phyloP scores from a whole-genome alignment of 31 red algal species.

The Endocladia muricata region DNA sequence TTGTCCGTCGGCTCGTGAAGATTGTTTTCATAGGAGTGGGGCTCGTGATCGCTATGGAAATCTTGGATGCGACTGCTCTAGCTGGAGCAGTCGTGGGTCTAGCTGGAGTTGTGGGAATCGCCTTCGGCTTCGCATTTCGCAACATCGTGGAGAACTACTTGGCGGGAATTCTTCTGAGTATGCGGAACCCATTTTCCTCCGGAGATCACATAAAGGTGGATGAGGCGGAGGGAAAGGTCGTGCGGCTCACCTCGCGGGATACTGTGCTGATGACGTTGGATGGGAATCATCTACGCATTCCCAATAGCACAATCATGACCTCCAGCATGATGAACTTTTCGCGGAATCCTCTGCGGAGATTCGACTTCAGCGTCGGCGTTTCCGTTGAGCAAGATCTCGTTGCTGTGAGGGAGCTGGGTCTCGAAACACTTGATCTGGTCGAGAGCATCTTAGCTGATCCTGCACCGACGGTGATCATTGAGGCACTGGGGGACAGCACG shows the following conservation, averaged over 20 bases:
- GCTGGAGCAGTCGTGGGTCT: background rate
- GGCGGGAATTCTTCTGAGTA: background rate
- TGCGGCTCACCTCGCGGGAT: background rate
- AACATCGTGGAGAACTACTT: background rate
- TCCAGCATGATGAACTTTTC: background rate
- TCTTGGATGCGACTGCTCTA: constrained; percentile 1
- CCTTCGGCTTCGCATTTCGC: constrained; percentile 5
- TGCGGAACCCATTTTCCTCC: background rate
- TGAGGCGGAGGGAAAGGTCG: background rate
- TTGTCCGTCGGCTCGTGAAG: background rate
- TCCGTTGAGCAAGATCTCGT: background rate
- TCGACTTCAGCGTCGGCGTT: background rate
- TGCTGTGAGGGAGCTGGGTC: background rate
- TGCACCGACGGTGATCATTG: background rate
- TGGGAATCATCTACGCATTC: background rate
- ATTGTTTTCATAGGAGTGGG: background rate
- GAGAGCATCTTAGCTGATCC: background rate
- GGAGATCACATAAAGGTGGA: background rate
- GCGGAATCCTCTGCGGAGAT: background rate
- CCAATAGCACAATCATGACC: background rate
- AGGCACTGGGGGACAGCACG: background rate
- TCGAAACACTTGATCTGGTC: background rate
- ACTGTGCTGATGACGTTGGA: background rate
- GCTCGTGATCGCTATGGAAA: background rate
- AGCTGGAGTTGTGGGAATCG: background rate